phyloP scores from a whole-genome alignment of 2,329 filamentous ascomycete genomes.

The Fusarium pseudograminearum region DNA sequence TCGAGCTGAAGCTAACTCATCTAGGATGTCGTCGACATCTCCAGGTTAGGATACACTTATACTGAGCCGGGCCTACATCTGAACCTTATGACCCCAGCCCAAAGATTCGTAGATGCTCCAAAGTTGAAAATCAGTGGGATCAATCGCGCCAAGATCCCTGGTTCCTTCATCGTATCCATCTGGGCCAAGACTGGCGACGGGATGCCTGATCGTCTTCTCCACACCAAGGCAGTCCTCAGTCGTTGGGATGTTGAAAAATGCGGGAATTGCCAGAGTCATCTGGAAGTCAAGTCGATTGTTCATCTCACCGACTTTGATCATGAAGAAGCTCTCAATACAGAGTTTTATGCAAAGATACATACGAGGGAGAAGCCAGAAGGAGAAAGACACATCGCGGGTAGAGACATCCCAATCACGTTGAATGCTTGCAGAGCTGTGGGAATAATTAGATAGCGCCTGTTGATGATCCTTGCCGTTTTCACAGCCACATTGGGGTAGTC shows the following conservation, averaged over 20 bases:
- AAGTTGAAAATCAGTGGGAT: not conserved
- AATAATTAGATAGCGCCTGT: not conserved
- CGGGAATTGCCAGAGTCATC: not conserved
- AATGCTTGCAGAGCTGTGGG: not conserved
- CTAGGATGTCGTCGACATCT: not conserved
- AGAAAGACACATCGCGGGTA: not conserved
- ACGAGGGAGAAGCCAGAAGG: not conserved
- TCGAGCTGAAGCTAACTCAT: rapidly evolving
- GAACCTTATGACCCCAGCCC: not conserved
- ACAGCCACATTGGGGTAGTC: not conserved
- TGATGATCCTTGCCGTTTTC: not conserved
- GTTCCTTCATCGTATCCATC: not conserved
- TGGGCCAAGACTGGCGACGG: not conserved
- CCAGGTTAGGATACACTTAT: not conserved
- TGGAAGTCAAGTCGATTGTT: not conserved
- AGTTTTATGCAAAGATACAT: not conserved
- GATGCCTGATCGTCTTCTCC: not conserved
- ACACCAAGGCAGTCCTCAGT: not conserved
- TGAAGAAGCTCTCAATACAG: not conserved
- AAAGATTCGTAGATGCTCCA: not conserved
- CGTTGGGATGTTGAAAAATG: not conserved
- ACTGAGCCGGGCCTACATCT: not conserved
- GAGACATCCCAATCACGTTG: rapidly evolving
- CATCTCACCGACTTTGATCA: not conserved
- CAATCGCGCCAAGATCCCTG: not conserved